phyloP scores from a whole-genome alignment of 1,284 basidiomycete species.

The Microbotryum silenes-acaulis region DNA sequence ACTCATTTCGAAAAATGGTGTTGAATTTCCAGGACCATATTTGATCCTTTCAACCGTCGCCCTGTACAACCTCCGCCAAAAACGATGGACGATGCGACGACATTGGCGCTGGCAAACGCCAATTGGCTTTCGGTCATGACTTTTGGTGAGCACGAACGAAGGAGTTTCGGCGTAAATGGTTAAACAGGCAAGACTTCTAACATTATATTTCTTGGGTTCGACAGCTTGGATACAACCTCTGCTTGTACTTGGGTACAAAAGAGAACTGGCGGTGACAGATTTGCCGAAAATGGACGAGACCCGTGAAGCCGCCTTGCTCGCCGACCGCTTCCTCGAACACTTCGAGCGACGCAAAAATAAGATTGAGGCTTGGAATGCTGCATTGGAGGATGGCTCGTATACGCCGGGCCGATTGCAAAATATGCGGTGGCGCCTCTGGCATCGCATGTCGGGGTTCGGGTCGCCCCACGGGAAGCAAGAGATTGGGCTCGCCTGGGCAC shows the following conservation, averaged over 20 bases:
- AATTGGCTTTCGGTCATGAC: slow-evolving; percentile 54
- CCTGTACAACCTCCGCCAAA: slow-evolving; percentile 53
- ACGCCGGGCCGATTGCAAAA: slow-evolving; percentile 17
- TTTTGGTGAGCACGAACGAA: slow-evolving; percentile 40
- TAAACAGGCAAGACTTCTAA: background rate
- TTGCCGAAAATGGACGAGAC: slow-evolving; percentile 48
- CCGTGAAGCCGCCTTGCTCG: slow-evolving; percentile 50
- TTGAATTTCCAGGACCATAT: slow-evolving; percentile 10
- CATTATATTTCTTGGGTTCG: background rate
- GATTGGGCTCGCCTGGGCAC: slow-evolving; percentile 48
- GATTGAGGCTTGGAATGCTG: slow-evolving; percentile 39
- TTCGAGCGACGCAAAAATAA: slow-evolving; percentile 33
- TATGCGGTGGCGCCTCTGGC: slow-evolving; percentile 21
- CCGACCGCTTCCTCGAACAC: slow-evolving; percentile 40
- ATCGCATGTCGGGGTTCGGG: slow-evolving; percentile 26
- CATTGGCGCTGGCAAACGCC: slow-evolving; percentile 54
- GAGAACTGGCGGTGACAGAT: slow-evolving; percentile 35
- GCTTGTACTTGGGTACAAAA: slow-evolving; percentile 54
- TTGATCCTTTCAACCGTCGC: slow-evolving; percentile 14
- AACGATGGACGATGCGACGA: slow-evolving; percentile 53
- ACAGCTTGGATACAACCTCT: slow-evolving; percentile 25
- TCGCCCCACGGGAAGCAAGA: slow-evolving; percentile 40
- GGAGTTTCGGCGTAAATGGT: background rate
- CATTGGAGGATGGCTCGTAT: slow-evolving; percentile 32
- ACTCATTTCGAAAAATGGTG: background rate